Base-by-base conservation (phyloP, 164 flowering plant genomes). In the Piper longum region DNA sequence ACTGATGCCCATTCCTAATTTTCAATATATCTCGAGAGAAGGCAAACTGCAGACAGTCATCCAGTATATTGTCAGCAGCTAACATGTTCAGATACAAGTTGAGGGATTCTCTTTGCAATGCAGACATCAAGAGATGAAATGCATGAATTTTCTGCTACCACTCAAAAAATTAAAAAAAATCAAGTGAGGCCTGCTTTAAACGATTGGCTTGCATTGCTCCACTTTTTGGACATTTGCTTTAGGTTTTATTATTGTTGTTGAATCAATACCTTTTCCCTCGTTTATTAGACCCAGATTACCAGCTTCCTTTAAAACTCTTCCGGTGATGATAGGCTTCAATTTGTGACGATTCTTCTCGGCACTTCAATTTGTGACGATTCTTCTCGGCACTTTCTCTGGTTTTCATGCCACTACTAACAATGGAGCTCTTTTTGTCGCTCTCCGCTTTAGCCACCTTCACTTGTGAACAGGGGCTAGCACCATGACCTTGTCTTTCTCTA, bases 401-500 rank as follows among this genome's bases (percentile, higher is more conserved):
- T 69, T 61, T 69, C 62, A 26, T 26, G 36, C 56, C 73, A 4
- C 73, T 66, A 61, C 58, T 63, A 42, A 14, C 14, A 0, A 48
- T 77, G 63, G 69, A 16, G 67, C 57, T 64, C 72, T 16, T 68
- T 57, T 41, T 48, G 40, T 19, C 18, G 45, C 4, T 66, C 40
- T 36, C 62, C 74, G 4, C 76, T n/a, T 4, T 41, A 72, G 39
- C 59, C 48, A 48, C 70, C 57, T 69, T 79, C 82, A 43, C 77
- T 70, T 44, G 68, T 0, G 56, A 45, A 43, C 68, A 77, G 60
- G 82, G 60, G 52, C 60, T 73, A 64, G 66, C 82, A 48, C 63
- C 54, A 57, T n/a, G 16, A 43, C 62, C 77, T 43, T 60, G 36
- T 36, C 65, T 66, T 57, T 65, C 70, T 56, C 59, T 66, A 7